phyloP scores from a whole-genome alignment of 371 early-diverging fungal species.

The Rhizomucor pusillus region DNA sequence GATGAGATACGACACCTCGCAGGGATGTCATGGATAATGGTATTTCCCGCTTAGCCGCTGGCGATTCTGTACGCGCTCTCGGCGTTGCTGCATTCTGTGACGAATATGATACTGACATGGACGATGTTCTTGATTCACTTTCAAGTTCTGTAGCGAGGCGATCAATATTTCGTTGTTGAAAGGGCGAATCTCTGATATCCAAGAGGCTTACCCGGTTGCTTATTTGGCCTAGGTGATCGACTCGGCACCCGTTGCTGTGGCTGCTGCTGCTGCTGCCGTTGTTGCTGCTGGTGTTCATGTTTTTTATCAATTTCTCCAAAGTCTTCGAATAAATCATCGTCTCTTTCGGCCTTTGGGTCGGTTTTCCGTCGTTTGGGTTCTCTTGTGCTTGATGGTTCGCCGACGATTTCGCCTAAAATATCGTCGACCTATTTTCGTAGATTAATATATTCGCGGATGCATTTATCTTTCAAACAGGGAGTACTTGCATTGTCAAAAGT shows the following conservation, averaged over 20 bases:
- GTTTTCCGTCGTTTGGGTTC: slow-evolving; percentile 31
- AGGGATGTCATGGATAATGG: slow-evolving; percentile 25
- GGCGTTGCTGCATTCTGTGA: slow-evolving; percentile 13
- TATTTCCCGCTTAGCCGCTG: slow-evolving; percentile 23
- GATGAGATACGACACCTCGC: slow-evolving; percentile 30
- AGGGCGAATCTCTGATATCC: too few species aligned
- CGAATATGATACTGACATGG: neutral
- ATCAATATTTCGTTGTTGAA: too few species aligned
- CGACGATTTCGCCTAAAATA: slow-evolving; percentile 42
- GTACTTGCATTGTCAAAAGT: slow-evolving; percentile 32
- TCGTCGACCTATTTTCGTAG: slow-evolving; percentile 25
- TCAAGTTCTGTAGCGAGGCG: too few species aligned
- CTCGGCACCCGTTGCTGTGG: too few species aligned
- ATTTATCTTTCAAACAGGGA: neutral
- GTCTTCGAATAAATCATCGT: slow-evolving; percentile 38
- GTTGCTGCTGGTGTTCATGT: neutral
- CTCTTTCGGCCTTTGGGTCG: slow-evolving; percentile 4
- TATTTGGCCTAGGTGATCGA: slow-evolving; percentile 2
- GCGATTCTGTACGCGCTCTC: slow-evolving; percentile 6
- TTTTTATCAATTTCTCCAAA: slow-evolving; percentile 36
- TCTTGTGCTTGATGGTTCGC: slow-evolving; percentile 20
- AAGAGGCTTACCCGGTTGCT: neutral
- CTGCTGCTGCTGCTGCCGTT: too few species aligned
- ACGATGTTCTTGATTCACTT: too few species aligned
- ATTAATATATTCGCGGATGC: neutral